Percentiles rank a stretch among this genome's conserved stretches.
Conservation (phyloP, 164 flowering plant genomes). For the Nymphaea thermarum region DNA sequence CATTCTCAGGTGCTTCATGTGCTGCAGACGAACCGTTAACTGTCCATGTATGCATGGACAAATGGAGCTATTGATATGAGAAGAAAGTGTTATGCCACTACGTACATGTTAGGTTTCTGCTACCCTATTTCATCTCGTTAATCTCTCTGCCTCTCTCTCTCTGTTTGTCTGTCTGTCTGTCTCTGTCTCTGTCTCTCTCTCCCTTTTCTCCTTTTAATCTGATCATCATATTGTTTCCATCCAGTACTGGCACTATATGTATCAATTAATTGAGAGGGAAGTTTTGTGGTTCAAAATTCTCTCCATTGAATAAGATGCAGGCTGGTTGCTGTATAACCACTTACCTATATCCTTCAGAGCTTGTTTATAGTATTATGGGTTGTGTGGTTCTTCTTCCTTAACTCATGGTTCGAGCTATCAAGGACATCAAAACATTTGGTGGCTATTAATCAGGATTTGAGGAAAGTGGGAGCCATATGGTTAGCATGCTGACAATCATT, state of each 20-base stretch:
- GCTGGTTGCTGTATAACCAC: not conserved
- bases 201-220: slow-evolving; percentile 1
- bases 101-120: not conserved
- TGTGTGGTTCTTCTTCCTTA: not conserved
- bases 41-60: not conserved
- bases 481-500: not conserved
- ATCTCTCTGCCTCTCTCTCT: no score
- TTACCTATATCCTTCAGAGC: not conserved
- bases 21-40: not conserved
- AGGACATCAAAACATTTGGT: not conserved
- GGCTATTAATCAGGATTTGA: not conserved
- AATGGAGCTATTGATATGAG: not conserved
- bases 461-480: not conserved
- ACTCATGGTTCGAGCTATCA: not conserved
- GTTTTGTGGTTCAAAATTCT: slow-evolving; percentile 2
- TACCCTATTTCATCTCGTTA: no score
- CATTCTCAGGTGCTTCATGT: not conserved
- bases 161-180: no score
- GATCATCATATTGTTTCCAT: slow-evolving; percentile 4
- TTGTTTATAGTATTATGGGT: not conserved
- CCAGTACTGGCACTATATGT: slow-evolving; percentile 10
- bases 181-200: not conserved
- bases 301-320: slow-evolving; percentile 4
- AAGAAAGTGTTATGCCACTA: not conserved
- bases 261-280: slow-evolving; percentile 7